Base-by-base conservation (phyloP, 148 eudicot genomes). In the Vaccinium darrowii region DNA sequence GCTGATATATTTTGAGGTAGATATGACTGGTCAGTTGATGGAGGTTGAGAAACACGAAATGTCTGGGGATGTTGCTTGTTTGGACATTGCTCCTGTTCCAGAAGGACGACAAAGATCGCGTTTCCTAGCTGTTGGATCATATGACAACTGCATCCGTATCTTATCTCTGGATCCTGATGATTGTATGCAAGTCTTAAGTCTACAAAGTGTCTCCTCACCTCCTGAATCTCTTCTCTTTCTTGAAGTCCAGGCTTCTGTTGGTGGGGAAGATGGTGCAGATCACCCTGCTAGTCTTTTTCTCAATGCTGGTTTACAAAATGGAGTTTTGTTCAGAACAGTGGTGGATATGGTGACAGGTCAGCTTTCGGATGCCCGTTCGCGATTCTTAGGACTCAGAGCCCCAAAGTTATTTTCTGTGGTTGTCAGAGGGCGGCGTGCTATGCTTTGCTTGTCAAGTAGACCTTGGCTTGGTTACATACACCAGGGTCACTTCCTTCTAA, bases 391-490 rank as follows among this genome's bases (percentile, higher is more conserved):
- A 69, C 91, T 97, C 52, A 90, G 95, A 88, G 91, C 99, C 21
- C 98, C 98, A 3, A 97, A 97, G 86, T 91, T 97, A 53, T 97
- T 97, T 78, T 93, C 99, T 60, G 90, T 97, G 52, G 72, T 80
- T 51, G 92, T 97, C 47, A 92, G 98, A 89, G 98, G 99, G 54
- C 88, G 94, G 19, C 93, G 93, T 63, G 99, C 99, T 21, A 97
- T 94, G 98, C 96, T 97, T 86, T 97, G 98, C 84, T 88, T 97
- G 90, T 97, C 99, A 74, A 97, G 99, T 86, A 90, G 99, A 80
- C 98, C 99, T 30, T 97, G 99, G 99, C 94, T 97, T 71, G 99
- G 99, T 78, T 95, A 97, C 87, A 94, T 97, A n/a, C 97, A 93
- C 89, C 99, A 94, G 84, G 99, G 99, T 13, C 98, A 97, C 86